Percentiles rank a stretch among this genome's conserved stretches.
These are phyloP conservation scores for Termitomyces sp. DNA, from an alignment of 1,284 basidiomycete genomes.

Conservation along the genomic window DNA sequence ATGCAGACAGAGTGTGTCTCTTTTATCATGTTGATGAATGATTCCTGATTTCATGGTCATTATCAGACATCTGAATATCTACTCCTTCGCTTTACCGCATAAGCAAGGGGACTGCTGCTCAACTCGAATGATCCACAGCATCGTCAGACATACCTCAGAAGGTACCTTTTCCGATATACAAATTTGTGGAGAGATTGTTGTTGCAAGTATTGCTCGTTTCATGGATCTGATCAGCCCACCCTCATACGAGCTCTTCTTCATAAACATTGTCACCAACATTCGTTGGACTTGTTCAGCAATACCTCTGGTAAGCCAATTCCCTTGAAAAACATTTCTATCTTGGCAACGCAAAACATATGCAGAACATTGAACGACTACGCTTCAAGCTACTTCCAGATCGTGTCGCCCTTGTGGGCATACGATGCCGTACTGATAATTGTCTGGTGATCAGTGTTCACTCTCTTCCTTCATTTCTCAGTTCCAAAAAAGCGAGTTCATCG, in stretches of 20 bases:
- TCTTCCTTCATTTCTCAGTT: conserved; percentile 4
- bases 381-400: conserved; percentile 17
- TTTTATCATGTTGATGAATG: background rate
- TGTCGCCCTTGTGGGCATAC: conserved; percentile 16
- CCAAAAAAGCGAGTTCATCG: background rate
- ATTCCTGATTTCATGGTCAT: background rate
- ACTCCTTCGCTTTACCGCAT: conserved; percentile 12
- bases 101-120: conserved; percentile 2
- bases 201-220: conserved; percentile 30
- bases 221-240: conserved; percentile 18
- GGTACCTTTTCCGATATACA: conserved; percentile 23
- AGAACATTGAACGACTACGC: conserved; percentile 19
- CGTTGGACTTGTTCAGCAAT: conserved; percentile 26
- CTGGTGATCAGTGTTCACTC: conserved; percentile 16
- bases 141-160: conserved; percentile 14
- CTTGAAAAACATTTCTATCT: background rate
- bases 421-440: conserved; percentile 4
- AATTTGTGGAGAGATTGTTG: conserved; percentile 27
- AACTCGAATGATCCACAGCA: conserved; percentile 7
- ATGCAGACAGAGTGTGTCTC: conserved; percentile 11
- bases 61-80: conserved; percentile 13
- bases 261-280: conserved; percentile 27
- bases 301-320: conserved; percentile 23
- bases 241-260: conserved; percentile 32
- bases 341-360: background rate